Evolutionary conservation across 352 stramenopile genomes (phyloP).

Genomic region (Globisporangium heterothallicum): DNA sequence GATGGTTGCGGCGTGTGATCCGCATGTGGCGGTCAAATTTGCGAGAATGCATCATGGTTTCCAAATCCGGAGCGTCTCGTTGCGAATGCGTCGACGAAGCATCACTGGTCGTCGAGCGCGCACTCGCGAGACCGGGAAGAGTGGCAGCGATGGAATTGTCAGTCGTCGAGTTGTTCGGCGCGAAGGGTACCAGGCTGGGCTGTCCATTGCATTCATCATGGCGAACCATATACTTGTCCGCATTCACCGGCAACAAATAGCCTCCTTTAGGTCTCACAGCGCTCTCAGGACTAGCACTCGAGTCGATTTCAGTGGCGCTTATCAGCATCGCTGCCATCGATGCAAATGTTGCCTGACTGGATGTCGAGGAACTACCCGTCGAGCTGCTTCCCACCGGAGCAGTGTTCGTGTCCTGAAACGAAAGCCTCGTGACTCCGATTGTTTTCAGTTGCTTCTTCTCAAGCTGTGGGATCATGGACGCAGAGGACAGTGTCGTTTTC

Average conservation of each 20-base stretch:
- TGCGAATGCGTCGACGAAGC: neutral
- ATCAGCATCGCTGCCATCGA: neutral
- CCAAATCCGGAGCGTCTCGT: slow-evolving; percentile 24
- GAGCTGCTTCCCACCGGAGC: neutral
- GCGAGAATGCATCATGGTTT: slow-evolving; percentile 34
- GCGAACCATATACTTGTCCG: slow-evolving; percentile 45
- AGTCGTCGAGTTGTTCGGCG: neutral
- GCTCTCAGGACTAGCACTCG: neutral
- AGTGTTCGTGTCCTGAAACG: slow-evolving; percentile 29
- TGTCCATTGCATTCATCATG: slow-evolving; percentile 7
- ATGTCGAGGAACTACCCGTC: neutral
- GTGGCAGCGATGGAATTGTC: too few relatives aligned
- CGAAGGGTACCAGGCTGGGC: slow-evolving; percentile 3
- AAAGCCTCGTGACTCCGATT: slow-evolving; percentile 45
- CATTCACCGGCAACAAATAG: slow-evolving; percentile 44
- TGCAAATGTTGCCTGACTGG: neutral
- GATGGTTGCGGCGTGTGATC: slow-evolving; percentile 48
- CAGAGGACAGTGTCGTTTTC: slow-evolving; percentile 59
- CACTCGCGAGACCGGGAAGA: neutral
- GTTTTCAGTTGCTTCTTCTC: slow-evolving; percentile 65
- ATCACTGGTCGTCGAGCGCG: slow-evolving; percentile 1
- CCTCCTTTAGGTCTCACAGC: slow-evolving; percentile 20
- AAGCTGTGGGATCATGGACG: slow-evolving; percentile 53
- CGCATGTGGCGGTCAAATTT: slow-evolving; percentile 79
- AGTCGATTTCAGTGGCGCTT: neutral